Evolutionary conservation across 345 rosid species (phyloP).

Genomic region (Rhizophora apiculata): DNA sequence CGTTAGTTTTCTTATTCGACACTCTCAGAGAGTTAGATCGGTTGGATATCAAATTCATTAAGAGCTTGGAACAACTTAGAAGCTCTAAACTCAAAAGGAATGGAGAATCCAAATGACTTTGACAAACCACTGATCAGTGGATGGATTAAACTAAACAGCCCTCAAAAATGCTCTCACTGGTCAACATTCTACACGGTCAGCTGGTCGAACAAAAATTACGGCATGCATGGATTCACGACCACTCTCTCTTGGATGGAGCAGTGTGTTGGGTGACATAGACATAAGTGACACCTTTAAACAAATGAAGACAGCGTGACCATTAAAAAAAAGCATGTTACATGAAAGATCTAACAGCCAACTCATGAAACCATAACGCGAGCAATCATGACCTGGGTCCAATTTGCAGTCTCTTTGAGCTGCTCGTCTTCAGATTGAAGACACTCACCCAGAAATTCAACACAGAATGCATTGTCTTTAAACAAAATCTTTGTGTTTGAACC

Average conservation of each 20-base stretch:
- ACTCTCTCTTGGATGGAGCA: background rate
- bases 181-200: constrained; percentile 11
- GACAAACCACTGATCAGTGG: constrained; percentile 37
- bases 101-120: constrained; percentile 22
- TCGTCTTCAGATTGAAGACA: constrained; percentile 86
- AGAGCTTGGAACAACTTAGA: too few relatives aligned
- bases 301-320: background rate
- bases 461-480: constrained; percentile 62
- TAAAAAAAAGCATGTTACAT: background rate
- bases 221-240: constrained; percentile 17
- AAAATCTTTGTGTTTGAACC: constrained; percentile 65
- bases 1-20: too few relatives aligned
- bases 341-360: constrained; percentile 5
- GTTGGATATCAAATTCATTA: too few relatives aligned
- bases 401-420: constrained; percentile 78
- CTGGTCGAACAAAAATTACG: constrained; percentile 15
- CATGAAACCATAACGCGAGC: constrained; percentile 65
- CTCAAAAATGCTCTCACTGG: constrained; percentile 10
- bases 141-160: constrained; percentile 24
- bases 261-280: too few relatives aligned
- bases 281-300: background rate
- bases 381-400: constrained; percentile 86
- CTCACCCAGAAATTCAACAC: constrained; percentile 53
- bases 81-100: background rate
- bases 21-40: too few relatives aligned